Evolutionary conservation across 441 rosid species (phyloP).

Genomic region (Bocquillonia castaneifolia): DNA sequence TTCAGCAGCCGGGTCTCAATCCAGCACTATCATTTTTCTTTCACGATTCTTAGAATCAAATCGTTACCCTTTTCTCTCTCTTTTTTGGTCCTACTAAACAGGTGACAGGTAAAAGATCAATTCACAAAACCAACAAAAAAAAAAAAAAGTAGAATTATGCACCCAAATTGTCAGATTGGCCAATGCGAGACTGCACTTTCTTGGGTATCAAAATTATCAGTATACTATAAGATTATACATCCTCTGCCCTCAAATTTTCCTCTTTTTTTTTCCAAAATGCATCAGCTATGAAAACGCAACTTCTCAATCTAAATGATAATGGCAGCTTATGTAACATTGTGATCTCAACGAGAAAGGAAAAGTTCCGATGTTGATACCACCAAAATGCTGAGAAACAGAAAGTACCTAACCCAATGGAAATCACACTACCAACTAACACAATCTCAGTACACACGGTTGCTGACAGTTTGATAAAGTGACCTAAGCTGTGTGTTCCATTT

Average conservation of each 20-base stretch:
- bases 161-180: too few relatives aligned
- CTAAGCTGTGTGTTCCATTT: slow-evolving; percentile 93
- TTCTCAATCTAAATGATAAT: background rate
- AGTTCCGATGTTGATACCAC: background rate
- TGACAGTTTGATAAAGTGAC: slow-evolving; percentile 59
- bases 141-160: background rate
- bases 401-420: background rate
- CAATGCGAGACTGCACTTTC: background rate
- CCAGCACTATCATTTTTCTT: too few relatives aligned
- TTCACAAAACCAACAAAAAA: background rate
- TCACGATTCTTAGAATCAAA: too few relatives aligned
- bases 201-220: slow-evolving; percentile 9
- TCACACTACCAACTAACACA: background rate
- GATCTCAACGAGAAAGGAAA: background rate
- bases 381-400: slow-evolving; percentile 3
- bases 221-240: slow-evolving; percentile 10
- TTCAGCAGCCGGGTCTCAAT: too few relatives aligned
- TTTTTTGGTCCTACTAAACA: too few relatives aligned
- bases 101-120: background rate
- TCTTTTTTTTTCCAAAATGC: slow-evolving; percentile 13
- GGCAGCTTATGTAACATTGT: slow-evolving; percentile 9
- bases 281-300: background rate
- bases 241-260: slow-evolving; percentile 3
- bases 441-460: slow-evolving; percentile 65
- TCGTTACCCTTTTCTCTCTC: too few relatives aligned